Evolutionary conservation across 2,329 filamentous ascomycete species (phyloP).

Genomic region (Orbilia brochopaga): DNA sequence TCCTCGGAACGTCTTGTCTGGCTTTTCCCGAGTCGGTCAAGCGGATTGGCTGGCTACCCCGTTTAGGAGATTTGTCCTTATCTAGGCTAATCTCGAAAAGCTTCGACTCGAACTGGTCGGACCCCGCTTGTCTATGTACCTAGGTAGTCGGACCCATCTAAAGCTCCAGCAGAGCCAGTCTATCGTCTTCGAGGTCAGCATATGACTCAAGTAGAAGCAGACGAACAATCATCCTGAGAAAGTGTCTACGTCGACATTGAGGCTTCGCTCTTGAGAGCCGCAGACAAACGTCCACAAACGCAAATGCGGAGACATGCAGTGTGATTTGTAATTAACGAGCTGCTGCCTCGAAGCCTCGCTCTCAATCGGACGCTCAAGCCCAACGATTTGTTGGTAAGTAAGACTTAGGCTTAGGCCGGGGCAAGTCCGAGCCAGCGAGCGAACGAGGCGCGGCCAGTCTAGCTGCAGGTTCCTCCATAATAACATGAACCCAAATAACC

Average conservation of each 20-base stretch:
- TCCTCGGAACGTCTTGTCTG: not conserved
- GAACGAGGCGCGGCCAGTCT: no score
- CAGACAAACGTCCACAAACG: not conserved
- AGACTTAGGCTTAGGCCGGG: not conserved
- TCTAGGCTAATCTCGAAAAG: slow-evolving; percentile 6
- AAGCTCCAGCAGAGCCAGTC: no score
- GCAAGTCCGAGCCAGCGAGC: not conserved
- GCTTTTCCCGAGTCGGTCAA: not conserved
- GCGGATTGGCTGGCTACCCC: no score
- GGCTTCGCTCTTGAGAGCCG: no score
- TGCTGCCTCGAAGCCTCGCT: not conserved
- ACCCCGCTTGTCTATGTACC: not conserved
- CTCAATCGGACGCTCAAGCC: not conserved
- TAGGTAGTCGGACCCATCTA: no score
- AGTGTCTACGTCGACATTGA: not conserved
- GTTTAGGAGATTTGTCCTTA: not conserved
- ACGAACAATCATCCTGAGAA: not conserved
- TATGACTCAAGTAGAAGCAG: no score
- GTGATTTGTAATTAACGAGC: not conserved
- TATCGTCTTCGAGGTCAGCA: no score
- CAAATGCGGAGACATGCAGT: not conserved
- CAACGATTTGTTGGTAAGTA: not conserved
- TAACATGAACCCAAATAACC: no score
- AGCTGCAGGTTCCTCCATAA: no score
- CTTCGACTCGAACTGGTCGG: not conserved